Evolutionary conservation across 768 basidiomycete genomes (phyloP).

Genomic region (Russula sp.): DNA sequence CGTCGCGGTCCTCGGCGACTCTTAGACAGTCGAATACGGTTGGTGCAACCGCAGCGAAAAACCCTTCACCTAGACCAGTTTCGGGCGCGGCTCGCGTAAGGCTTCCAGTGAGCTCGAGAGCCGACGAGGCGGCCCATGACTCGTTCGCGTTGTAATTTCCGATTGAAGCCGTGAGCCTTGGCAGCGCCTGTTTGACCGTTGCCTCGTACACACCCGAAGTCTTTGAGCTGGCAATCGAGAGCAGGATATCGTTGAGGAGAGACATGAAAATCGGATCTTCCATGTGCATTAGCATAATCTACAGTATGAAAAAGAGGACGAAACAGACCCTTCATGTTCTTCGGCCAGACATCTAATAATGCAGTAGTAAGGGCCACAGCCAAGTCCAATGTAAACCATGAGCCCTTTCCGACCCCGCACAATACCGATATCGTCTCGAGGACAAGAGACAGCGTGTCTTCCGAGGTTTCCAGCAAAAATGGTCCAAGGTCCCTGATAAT

Average conservation of each 20-base stretch:
- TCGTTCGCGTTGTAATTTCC: conserved; percentile 55
- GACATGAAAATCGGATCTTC: conserved; percentile 74
- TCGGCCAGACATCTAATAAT: conserved; percentile 78
- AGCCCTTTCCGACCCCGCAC: conserved; percentile 66
- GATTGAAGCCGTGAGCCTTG: conserved; percentile 66
- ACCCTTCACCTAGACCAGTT: conserved; percentile 70
- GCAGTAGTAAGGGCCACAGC: conserved; percentile 63
- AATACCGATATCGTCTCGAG: conserved; percentile 82
- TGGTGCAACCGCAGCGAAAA: conserved; percentile 74
- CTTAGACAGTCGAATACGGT: conserved; percentile 67
- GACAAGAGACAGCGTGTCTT: conserved; percentile 86
- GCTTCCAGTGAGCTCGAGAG: conserved; percentile 76
- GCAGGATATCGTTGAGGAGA: conserved; percentile 29
- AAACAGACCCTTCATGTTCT: conserved; percentile 74
- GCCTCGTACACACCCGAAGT: conserved; percentile 62
- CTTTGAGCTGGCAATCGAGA: conserved; percentile 72
- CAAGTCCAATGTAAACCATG: conserved; percentile 68
- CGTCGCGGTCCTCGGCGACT: conserved; percentile 80
- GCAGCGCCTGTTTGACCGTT: conserved; percentile 71
- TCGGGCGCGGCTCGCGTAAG: conserved; percentile 64
- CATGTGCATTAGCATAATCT: conserved; percentile 22
- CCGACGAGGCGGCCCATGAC: conserved; percentile 73
- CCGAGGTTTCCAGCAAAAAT: conserved; percentile 73
- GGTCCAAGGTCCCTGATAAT: conserved; percentile 82
- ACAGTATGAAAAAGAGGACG: conserved; percentile 11